Percentiles rank a stretch among this genome's conserved stretches.
Conservation (phyloP, 2,329 filamentous ascomycete genomes). For the Helotiales sp. region DNA sequence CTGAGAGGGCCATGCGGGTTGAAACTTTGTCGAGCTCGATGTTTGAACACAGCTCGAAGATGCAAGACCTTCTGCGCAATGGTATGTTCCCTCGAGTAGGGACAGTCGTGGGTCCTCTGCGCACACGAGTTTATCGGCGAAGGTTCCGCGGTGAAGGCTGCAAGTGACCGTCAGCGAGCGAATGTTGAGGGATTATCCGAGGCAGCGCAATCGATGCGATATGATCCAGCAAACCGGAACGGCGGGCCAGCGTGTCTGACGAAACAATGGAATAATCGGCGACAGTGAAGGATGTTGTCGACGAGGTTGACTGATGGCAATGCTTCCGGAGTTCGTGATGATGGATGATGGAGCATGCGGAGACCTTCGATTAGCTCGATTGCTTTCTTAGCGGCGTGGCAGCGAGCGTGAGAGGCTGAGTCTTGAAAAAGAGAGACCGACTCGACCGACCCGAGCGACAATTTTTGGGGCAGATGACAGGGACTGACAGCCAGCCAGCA, state of each 20-base stretch:
- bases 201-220: neutral
- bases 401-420: neutral
- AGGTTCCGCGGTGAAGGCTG: neutral
- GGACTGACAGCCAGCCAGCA: neutral
- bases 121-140: neutral
- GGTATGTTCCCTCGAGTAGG: neutral
- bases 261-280: neutral
- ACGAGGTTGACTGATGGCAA: neutral
- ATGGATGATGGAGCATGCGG: constrained; percentile 1
- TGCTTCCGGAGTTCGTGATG: neutral
- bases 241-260: neutral
- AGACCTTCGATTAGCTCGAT: neutral
- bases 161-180: constrained; percentile 1
- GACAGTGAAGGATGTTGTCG: neutral
- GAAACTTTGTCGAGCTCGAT: constrained; percentile 11
- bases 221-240: neutral
- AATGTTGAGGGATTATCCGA: neutral
- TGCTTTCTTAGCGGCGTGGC: neutral
- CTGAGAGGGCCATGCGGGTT: constrained; percentile 16
- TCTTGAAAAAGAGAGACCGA: neutral
- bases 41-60: neutral
- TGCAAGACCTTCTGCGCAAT: constrained; percentile 6
- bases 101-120: neutral
- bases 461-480: neutral
- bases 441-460: too few relatives aligned